Evolutionary conservation across 2,329 filamentous ascomycete genomes (phyloP), one percentile per base, ranked within the genome.

Genomic region (Graphium sp.): DNA sequence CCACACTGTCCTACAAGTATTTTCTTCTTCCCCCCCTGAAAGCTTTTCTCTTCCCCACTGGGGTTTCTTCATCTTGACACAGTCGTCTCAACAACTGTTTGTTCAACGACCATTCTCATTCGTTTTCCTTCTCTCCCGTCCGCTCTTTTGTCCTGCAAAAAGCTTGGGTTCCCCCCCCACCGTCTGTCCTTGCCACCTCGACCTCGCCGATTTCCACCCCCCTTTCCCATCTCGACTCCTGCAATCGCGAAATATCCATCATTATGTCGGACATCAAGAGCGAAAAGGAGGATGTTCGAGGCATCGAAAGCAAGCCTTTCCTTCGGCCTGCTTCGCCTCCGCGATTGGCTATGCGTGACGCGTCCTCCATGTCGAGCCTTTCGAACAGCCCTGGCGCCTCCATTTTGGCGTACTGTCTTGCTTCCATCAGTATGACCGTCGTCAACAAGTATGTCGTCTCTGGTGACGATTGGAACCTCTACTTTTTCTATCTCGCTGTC

Each of bases 371-470:
- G 24, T 50, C 59, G 36, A 56, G 59, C 41, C 49, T 83, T 36
- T 67, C 75, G 43, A 82, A 84, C 55, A 89, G 73, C 52, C 81
- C 84, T 11, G 60, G 70, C 25, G 50, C 89, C 26, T 84, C 87
- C 14, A 80, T 98, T 42, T 48, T 92, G 39, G 73, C 81, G 27
- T 98, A 98, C 62, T 98, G 89, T 55, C 62, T 79, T 44, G 82
- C 87, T 30, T 94, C 85, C n/a, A 98, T 98, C 48, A 70, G 87
- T 52, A 98, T 98, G 89, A 98, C 89, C 6, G 81, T 94, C n/a
- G 89, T 91, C 52, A 98, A 98, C 61, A 98, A 98, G 65, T 98
- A 91, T 52, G 85, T 94, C 37, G 72, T 98, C 26, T 94, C 83
- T 6, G 89, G 89, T 35, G 66, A 68, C 29, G 70, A 77, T 40